Evolutionary conservation across 169 alveolate genomes (phyloP).

Genomic region (Perkinsus marinus): DNA sequence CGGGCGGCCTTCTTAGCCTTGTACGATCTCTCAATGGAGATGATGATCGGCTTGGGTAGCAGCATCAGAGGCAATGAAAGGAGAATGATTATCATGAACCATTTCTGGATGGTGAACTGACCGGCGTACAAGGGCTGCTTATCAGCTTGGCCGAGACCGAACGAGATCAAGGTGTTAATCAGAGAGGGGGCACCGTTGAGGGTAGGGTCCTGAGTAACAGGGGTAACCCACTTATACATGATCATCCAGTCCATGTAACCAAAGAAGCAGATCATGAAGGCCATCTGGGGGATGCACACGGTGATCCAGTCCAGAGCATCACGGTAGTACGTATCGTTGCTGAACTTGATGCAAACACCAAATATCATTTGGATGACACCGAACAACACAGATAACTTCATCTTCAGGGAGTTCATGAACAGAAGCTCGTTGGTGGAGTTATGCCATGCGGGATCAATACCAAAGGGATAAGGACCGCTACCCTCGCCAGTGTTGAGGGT

Average conservation of each 20-base stretch:
- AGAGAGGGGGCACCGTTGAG: conserved; percentile 26
- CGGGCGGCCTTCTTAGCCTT: neutral
- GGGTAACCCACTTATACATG: conserved; percentile 80
- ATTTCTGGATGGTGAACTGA: neutral
- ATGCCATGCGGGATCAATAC: conserved; percentile 96
- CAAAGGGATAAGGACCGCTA: conserved; percentile 81
- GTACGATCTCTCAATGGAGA: neutral
- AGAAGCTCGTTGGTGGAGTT: conserved; percentile 85
- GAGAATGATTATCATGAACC: conserved; percentile 55
- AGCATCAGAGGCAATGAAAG: conserved; percentile 85
- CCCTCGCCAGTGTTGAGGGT: neutral
- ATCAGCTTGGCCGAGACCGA: conserved; percentile 12
- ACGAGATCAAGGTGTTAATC: conserved; percentile 84
- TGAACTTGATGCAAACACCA: conserved; percentile 84
- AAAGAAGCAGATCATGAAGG: conserved; percentile 76
- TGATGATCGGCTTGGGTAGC: conserved; percentile 77
- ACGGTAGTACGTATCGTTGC: conserved; percentile 75
- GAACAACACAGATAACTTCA: conserved; percentile 94
- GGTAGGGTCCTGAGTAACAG: neutral
- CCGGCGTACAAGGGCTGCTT: neutral
- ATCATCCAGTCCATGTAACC: conserved; percentile 90
- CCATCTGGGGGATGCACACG: conserved; percentile 93
- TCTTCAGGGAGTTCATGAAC: conserved; percentile 88
- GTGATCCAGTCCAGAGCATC: conserved; percentile 75
- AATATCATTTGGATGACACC: conserved; percentile 69